Conservation (phyloP, 306 rosid genomes). For the Lathyrus aphaca region DNA sequence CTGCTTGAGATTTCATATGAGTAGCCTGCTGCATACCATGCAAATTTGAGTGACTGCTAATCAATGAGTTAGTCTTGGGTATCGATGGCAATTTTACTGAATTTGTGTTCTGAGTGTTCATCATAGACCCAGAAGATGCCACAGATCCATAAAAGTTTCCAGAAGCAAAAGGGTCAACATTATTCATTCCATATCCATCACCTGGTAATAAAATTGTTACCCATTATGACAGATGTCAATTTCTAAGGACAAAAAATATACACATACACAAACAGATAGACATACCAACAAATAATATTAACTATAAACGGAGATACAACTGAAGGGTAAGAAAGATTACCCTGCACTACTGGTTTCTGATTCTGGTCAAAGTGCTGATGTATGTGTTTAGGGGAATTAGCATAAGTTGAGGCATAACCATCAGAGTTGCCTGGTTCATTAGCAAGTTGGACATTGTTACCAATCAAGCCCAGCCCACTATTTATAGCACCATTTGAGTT, state of each 20-base stretch:
- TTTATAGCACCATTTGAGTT: slow-evolving; percentile 74
- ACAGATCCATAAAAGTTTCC: slow-evolving; percentile 68
- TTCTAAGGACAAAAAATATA: slow-evolving; percentile 25
- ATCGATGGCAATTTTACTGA: slow-evolving; percentile 64
- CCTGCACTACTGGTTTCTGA: slow-evolving; percentile 63
- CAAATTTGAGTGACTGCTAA: slow-evolving; percentile 68
- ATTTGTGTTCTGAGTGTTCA: slow-evolving; percentile 67
- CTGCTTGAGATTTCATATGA: slow-evolving; percentile 62
- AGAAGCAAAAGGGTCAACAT: slow-evolving; percentile 67
- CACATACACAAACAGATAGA: slow-evolving; percentile 12
- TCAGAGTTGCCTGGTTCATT: slow-evolving; percentile 74
- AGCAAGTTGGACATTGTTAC: slow-evolving; percentile 59
- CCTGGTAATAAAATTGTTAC: slow-evolving; percentile 58
- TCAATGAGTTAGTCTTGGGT: slow-evolving; percentile 62
- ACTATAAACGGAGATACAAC: slow-evolving; percentile 24
- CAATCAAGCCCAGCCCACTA: slow-evolving; percentile 77
- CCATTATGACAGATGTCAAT: slow-evolving; percentile 40
- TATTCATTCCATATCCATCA: slow-evolving; percentile 75
- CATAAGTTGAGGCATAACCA: slow-evolving; percentile 57
- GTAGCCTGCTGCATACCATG: slow-evolving; percentile 65
- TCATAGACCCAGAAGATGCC: slow-evolving; percentile 73
- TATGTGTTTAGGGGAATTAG: slow-evolving; percentile 68
- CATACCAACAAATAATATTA: slow-evolving; percentile 17
- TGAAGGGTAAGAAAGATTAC: slow-evolving; percentile 46
- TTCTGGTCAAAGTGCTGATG: slow-evolving; percentile 76